Evolutionary conservation across 1,284 basidiomycete species (phyloP).

Genomic region (Apiotrichum laibachii): DNA sequence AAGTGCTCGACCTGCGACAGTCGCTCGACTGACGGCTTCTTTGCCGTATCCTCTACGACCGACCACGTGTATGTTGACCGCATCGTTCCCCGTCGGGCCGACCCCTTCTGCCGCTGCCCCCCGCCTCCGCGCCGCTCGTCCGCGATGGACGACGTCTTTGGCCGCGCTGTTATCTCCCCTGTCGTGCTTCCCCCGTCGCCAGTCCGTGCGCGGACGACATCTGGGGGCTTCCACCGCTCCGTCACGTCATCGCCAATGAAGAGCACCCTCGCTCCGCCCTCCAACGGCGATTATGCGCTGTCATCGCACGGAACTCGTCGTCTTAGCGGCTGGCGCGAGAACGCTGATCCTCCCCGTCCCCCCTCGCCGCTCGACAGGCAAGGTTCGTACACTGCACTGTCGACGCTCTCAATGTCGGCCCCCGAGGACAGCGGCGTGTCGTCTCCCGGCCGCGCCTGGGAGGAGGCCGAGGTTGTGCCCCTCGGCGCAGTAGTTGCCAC

Average conservation of each 20-base stretch:
- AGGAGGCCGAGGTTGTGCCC: conserved; percentile 29
- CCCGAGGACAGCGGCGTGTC: conserved; percentile 7
- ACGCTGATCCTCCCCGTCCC: conserved; percentile 7
- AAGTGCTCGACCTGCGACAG: conserved; percentile 35
- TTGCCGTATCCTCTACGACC: conserved; percentile 34
- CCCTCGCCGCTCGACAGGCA: conserved; percentile 14
- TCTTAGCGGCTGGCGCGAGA: conserved; percentile 26
- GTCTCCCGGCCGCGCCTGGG: conserved; percentile 15
- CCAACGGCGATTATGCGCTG: conserved; percentile 36
- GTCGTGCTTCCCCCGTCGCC: conserved; percentile 7
- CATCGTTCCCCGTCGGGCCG: conserved; percentile 19
- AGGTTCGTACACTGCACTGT: conserved; percentile 13
- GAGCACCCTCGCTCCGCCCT: conserved; percentile 6
- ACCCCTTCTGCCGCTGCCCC: conserved; percentile 34
- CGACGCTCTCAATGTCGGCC: conserved; percentile 10
- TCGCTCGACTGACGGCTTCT: conserved; percentile 30
- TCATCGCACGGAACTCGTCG: conserved; percentile 39
- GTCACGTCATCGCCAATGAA: conserved; percentile 10
- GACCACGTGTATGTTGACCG: conserved; percentile 34
- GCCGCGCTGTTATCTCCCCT: background rate
- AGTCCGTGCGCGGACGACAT: conserved; percentile 1
- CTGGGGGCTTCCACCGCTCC: background rate
- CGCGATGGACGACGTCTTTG: conserved; percentile 22
- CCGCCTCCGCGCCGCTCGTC: conserved; percentile 17
- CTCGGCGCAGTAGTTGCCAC: conserved; percentile 31